Percentiles rank a stretch among this genome's conserved stretches.
These are phyloP conservation scores for Micractinium sp. DNA, from an alignment of 139 green algal genomes.

Conservation along the genomic window DNA sequence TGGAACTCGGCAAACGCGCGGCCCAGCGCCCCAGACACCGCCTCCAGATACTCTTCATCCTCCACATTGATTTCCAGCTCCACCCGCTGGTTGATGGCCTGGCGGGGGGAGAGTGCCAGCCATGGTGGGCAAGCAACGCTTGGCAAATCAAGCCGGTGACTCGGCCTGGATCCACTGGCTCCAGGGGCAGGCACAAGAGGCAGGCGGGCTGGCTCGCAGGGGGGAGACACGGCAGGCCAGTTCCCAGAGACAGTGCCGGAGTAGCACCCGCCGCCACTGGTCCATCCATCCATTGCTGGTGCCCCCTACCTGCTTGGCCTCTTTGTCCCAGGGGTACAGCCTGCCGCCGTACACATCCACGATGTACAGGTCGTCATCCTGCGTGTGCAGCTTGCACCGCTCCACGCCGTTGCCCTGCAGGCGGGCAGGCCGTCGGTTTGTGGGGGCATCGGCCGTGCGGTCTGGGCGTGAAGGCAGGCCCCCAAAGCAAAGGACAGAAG, in stretches of 20 bases:
- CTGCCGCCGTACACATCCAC: constrained; percentile 70
- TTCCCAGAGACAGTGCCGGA: too few species aligned
- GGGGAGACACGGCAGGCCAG: too few species aligned
- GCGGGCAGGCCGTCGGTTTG: neutral
- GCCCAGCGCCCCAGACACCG: constrained; percentile 44
- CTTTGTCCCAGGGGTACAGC: constrained; percentile 48
- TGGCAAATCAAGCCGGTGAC: too few species aligned
- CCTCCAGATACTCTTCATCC: constrained; percentile 49
- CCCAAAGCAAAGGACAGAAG: too few species aligned
- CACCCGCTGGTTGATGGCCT: constrained; percentile 53
- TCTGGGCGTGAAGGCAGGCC: neutral
- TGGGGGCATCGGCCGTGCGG: too few species aligned
- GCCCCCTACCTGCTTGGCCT: constrained; percentile 23
- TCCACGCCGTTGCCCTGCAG: constrained; percentile 64
- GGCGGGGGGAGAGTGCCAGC: neutral
- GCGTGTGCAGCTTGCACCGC: constrained; percentile 70
- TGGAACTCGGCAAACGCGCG: constrained; percentile 18
- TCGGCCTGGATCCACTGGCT: too few species aligned
- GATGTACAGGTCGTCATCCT: constrained; percentile 63
- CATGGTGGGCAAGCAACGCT: neutral
- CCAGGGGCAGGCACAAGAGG: too few species aligned
- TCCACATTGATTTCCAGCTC: constrained; percentile 34
- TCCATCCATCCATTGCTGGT: too few species aligned
- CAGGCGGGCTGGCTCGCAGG: too few species aligned
- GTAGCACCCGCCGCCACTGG: too few species aligned